Evolutionary conservation across 176 grass and related monocot species (phyloP).

Genomic region (Melocanna baccifera): DNA sequence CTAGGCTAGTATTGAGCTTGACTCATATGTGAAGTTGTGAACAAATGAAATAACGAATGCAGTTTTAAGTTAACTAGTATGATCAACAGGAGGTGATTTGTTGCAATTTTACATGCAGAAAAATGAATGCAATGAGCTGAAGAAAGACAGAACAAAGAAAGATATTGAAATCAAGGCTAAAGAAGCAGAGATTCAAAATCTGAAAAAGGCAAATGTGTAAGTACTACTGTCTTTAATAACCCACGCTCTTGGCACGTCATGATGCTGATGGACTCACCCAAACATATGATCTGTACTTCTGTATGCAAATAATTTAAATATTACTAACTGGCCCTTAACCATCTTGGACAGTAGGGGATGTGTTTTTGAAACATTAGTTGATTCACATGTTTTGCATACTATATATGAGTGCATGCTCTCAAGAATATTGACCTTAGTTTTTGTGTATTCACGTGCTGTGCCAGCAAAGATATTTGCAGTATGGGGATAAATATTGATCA

Average conservation of each 20-base stretch:
- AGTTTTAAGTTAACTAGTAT: neutral
- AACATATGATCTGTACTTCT: neutral
- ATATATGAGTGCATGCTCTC: slow-evolving; percentile 8
- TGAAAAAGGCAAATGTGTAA: slow-evolving; percentile 58
- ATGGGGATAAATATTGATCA: slow-evolving; percentile 29
- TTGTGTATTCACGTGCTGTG: neutral
- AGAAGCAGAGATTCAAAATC: slow-evolving; percentile 63
- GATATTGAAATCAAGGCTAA: slow-evolving; percentile 65
- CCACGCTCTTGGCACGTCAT: neutral
- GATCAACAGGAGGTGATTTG: neutral
- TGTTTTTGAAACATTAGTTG: slow-evolving; percentile 5
- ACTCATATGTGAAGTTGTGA: neutral
- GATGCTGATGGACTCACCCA: neutral
- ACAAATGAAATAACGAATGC: neutral
- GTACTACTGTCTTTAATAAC: slow-evolving; percentile 32
- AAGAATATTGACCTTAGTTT: neutral
- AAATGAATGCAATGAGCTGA: slow-evolving; percentile 58
- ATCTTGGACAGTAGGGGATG: neutral
- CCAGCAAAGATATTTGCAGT: neutral
- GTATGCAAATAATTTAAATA: neutral
- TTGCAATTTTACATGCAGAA: slow-evolving; percentile 46
- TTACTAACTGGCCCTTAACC: neutral
- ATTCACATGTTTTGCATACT: slow-evolving; percentile 2
- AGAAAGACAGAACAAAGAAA: slow-evolving; percentile 57
- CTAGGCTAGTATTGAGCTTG: neutral